phyloP scores from a whole-genome alignment of 2,329 filamentous ascomycete genomes.

The Neurospora sp. region DNA sequence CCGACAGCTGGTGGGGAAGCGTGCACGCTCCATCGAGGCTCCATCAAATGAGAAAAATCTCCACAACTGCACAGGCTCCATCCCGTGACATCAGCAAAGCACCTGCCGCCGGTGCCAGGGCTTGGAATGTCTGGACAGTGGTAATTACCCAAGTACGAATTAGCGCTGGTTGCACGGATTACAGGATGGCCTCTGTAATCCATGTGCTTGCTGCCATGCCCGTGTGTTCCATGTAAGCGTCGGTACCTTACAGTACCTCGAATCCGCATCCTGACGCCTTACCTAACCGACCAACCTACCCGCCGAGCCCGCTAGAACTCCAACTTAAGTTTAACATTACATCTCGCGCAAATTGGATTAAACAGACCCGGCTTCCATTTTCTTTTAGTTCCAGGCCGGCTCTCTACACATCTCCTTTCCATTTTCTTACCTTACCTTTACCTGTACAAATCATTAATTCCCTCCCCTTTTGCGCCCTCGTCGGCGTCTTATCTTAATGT shows the following conservation, averaged over 20 bases:
- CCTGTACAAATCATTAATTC: not conserved
- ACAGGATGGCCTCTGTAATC: not conserved
- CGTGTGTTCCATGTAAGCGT: not conserved
- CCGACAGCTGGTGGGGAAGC: not conserved
- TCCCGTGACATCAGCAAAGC: conserved; percentile 17
- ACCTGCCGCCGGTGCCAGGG: not conserved
- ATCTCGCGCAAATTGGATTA: not conserved
- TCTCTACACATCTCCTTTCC: conserved; percentile 2
- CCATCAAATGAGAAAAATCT: conserved; percentile 3
- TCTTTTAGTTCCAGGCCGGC: not conserved
- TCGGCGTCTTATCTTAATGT: conserved; percentile 8
- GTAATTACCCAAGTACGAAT: not conserved
- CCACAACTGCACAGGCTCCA: conserved; percentile 14
- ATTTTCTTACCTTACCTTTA: conserved; percentile 2
- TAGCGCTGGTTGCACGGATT: not conserved
- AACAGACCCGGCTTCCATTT: not conserved
- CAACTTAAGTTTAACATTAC: not conserved
- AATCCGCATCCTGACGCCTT: conserved; percentile 1
- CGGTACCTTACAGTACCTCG: not conserved
- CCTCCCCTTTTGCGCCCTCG: conserved; percentile 2
- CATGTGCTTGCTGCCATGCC: not conserved
- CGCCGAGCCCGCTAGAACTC: not conserved
- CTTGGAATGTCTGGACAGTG: not conserved
- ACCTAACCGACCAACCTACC: not conserved
- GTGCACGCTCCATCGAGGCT: not conserved